phyloP scores from a whole-genome alignment of 225 moss, liverwort and hornwort genomes.

The Pleurozium schreberi region DNA sequence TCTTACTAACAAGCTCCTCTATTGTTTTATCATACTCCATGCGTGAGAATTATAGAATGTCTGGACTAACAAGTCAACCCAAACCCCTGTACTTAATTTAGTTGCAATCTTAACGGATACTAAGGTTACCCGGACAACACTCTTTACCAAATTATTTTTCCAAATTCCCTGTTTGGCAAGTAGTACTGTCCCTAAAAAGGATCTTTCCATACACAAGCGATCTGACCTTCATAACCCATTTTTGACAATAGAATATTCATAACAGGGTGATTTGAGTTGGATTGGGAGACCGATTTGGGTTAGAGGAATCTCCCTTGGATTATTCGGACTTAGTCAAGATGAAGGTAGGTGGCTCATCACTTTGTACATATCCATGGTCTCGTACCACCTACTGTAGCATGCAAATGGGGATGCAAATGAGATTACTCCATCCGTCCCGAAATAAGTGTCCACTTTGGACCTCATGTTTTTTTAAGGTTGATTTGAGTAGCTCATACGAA shows the following conservation, averaged over 20 bases:
- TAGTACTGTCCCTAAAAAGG: not conserved
- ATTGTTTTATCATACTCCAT: not conserved
- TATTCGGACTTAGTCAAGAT: not conserved
- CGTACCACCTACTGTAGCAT: not conserved
- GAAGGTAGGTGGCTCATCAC: conserved; percentile 12
- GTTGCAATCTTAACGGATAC: not conserved
- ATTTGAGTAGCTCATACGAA: not conserved
- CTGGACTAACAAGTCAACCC: not conserved
- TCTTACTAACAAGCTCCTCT: too few relatives aligned
- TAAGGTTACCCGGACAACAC: not conserved
- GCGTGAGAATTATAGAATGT: not conserved
- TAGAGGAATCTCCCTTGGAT: not conserved
- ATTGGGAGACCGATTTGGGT: not conserved
- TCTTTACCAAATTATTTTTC: not conserved
- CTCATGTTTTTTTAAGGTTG: not conserved
- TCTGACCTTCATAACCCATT: not conserved
- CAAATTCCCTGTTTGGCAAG: not conserved
- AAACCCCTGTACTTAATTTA: not conserved
- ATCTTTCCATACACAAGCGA: not conserved
- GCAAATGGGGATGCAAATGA: not conserved
- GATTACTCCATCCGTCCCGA: not conserved
- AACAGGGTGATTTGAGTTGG: not conserved
- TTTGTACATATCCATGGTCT: not conserved
- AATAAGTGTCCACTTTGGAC: not conserved
- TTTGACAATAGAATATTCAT: not conserved